Conservation (phyloP, 371 early-diverging fungal genomes). For the Mucor irregularis region DNA sequence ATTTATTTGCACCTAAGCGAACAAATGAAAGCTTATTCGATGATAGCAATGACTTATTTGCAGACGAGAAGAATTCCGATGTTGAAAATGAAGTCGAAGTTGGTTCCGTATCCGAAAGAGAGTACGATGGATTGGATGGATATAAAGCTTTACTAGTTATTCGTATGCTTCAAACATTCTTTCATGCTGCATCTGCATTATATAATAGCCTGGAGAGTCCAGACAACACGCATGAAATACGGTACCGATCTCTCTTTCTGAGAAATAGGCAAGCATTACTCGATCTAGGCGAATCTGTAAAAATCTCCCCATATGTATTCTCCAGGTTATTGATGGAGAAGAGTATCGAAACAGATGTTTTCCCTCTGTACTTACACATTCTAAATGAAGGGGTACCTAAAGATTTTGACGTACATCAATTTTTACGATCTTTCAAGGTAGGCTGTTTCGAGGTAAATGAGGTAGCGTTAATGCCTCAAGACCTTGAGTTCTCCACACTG, state of each 20-base stretch:
- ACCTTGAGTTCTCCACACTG: slow-evolving; percentile 32
- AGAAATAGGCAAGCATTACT: slow-evolving; percentile 29
- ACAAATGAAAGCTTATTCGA: slow-evolving; percentile 11
- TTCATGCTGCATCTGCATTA: slow-evolving; percentile 40
- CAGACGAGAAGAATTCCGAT: not conserved
- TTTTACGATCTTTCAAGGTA: slow-evolving; percentile 33
- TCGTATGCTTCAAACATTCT: slow-evolving; percentile 45
- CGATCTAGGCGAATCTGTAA: slow-evolving; percentile 31
- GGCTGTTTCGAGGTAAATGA: slow-evolving; percentile 45
- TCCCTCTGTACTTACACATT: slow-evolving; percentile 45
- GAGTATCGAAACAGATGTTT: slow-evolving; percentile 58
- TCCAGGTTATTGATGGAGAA: slow-evolving; percentile 51
- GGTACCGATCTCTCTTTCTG: slow-evolving; percentile 16
- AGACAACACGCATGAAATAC: slow-evolving; percentile 9
- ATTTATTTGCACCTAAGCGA: not conserved
- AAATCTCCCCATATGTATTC: slow-evolving; percentile 27
- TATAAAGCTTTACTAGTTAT: slow-evolving; percentile 46
- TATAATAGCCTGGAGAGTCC: slow-evolving; percentile 19
- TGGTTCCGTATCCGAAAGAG: not conserved
- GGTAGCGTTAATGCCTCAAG: slow-evolving; percentile 30
- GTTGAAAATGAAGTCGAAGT: not conserved
- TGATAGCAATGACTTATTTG: slow-evolving; percentile 8
- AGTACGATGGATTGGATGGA: slow-evolving; percentile 24
- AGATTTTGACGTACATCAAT: slow-evolving; percentile 26
- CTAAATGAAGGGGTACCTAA: slow-evolving; percentile 29